A percentile compares a stretch with the other conserved stretches of the same genome.
These are phyloP conservation scores for Picochlorum sp. DNA, from an alignment of 139 green algal genomes.

Conservation along the genomic window DNA sequence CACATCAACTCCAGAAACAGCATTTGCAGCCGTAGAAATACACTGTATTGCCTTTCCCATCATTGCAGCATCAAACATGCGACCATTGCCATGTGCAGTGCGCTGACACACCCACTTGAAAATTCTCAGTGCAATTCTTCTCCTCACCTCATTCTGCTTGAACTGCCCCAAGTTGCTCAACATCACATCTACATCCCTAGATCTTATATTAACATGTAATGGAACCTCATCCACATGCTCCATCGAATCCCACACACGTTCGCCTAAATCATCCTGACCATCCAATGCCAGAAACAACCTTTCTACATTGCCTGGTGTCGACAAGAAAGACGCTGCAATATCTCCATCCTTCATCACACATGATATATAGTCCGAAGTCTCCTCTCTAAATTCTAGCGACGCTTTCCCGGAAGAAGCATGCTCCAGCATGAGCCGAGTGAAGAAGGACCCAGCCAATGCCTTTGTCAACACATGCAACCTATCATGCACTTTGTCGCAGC, in stretches of 20 bases:
- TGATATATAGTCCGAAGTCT: neutral
- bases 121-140: constrained; percentile 3
- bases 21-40: neutral
- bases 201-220: neutral
- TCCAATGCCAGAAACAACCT: neutral
- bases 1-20: neutral
- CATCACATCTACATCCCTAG: too few species aligned
- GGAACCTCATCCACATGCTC: neutral
- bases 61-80: too few species aligned
- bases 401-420: neutral
- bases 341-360: neutral
- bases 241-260: neutral
- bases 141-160: constrained; percentile 1
- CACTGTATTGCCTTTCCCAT: neutral
- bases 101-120: neutral
- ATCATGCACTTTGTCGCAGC: too few species aligned
- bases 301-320: constrained; percentile 1
- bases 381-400: neutral
- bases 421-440: too few species aligned
- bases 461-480: too few species aligned
- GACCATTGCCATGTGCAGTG: neutral
- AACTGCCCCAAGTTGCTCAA: too few species aligned
- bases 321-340: neutral
- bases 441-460: too few species aligned
- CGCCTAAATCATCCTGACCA: neutral